Percentiles rank a stretch among this genome's conserved stretches.
These are phyloP conservation scores for Kwoniella dejecticola DNA, from an alignment of 768 basidiomycete species.

Conservation along the genomic window DNA sequence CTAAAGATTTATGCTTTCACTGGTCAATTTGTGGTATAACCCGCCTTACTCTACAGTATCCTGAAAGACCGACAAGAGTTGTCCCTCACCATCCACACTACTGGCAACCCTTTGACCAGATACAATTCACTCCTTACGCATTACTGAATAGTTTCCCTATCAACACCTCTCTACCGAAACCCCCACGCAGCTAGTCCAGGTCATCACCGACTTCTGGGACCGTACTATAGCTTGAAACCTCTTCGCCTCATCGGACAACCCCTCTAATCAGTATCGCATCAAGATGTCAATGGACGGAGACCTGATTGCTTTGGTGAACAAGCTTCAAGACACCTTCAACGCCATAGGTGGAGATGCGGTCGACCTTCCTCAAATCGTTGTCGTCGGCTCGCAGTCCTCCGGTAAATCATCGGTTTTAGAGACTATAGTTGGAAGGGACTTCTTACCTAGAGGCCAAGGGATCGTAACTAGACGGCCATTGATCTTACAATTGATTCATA, in stretches of 20 bases:
- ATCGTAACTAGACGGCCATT: slow-evolving; percentile 96
- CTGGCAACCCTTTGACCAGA: too few relatives aligned
- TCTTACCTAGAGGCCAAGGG: slow-evolving; percentile 68
- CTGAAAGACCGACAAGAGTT: too few relatives aligned
- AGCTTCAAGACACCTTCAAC: slow-evolving; percentile 67
- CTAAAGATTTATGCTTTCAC: too few relatives aligned
- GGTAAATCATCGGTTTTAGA: slow-evolving; percentile 85
- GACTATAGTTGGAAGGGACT: slow-evolving; percentile 85
- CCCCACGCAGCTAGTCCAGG: too few relatives aligned
- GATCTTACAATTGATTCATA: slow-evolving; percentile 92
- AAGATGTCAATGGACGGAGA: slow-evolving; percentile 78
- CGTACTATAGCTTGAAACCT: too few relatives aligned
- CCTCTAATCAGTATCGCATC: not conserved
- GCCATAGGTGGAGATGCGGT: slow-evolving; percentile 57
- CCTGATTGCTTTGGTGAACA: slow-evolving; percentile 91
- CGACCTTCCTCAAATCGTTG: slow-evolving; percentile 59
- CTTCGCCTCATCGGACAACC: too few relatives aligned
- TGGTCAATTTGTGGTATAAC: not conserved
- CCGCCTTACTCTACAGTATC: not conserved
- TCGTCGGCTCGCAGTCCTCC: slow-evolving; percentile 90
- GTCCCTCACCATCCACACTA: too few relatives aligned
- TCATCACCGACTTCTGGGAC: too few relatives aligned
- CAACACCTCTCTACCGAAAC: too few relatives aligned
- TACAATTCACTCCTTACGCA: too few relatives aligned
- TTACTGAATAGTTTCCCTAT: too few relatives aligned